Evolutionary conservation across 352 stramenopile genomes (phyloP).

Genomic region (Pythium aquatile): DNA sequence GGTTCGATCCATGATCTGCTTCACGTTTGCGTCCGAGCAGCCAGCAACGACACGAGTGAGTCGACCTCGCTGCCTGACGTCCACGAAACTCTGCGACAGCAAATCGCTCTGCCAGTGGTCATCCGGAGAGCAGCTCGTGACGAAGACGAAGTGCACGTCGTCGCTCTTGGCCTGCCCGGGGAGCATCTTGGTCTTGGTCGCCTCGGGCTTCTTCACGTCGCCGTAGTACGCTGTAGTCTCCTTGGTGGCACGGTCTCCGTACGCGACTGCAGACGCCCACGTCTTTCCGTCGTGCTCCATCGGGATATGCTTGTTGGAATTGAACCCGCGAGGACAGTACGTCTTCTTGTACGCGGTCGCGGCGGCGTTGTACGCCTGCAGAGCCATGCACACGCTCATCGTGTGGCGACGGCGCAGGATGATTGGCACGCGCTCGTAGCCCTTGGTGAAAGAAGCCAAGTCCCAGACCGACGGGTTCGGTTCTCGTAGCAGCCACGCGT

Average conservation of each 20-base stretch:
- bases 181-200: background rate
- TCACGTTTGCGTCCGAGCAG: conserved; percentile 46
- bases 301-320: conserved; percentile 61
- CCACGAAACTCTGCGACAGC: conserved; percentile 60
- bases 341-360: conserved; percentile 47
- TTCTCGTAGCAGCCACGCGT: conserved; percentile 68
- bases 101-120: conserved; percentile 79
- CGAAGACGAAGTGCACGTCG: conserved; percentile 78
- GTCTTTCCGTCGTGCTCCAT: conserved; percentile 49
- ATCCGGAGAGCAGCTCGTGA: conserved; percentile 53
- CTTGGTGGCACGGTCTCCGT: conserved; percentile 30
- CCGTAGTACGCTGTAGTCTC: conserved; percentile 17
- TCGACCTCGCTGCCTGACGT: conserved; percentile 50
- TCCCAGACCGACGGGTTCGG: conserved; percentile 60
- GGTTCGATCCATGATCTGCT: conserved; percentile 37
- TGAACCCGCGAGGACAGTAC: conserved; percentile 64
- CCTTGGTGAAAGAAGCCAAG: conserved; percentile 67
- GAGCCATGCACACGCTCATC: conserved; percentile 66
- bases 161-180: conserved; percentile 46
- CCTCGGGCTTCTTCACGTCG: conserved; percentile 9
- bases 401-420: conserved; percentile 76
- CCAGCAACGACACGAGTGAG: conserved; percentile 73
- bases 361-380: conserved; percentile 74
- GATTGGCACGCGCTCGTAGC: conserved; percentile 74
- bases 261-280: conserved; percentile 49